Evolutionary conservation across 2,329 filamentous ascomycete genomes (phyloP).

Genomic region (Aspergillus felis): DNA sequence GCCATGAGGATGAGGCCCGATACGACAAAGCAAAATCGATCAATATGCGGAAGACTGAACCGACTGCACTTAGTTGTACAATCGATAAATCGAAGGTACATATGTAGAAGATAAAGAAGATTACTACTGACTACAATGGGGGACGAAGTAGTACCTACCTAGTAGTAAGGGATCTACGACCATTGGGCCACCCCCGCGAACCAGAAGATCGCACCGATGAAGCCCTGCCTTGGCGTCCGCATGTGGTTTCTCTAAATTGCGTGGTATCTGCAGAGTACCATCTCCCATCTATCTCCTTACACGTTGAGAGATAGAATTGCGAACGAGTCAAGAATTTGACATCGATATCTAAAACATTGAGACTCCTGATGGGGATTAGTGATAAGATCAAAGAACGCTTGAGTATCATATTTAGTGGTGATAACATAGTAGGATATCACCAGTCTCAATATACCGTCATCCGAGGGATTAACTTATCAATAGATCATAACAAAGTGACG

Average conservation of each 20-base stretch:
- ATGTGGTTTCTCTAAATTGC: neutral
- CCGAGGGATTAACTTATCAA: neutral
- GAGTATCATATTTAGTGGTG: no score
- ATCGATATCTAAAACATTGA: neutral
- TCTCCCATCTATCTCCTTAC: neutral
- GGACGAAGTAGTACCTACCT: neutral
- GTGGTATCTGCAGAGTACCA: no score
- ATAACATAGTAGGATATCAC: neutral
- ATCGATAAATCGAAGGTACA: neutral
- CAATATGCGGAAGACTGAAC: neutral
- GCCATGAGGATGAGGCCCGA: neutral
- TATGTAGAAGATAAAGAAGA: neutral
- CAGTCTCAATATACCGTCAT: conserved; percentile 1
- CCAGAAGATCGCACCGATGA: neutral
- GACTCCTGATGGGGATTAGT: neutral
- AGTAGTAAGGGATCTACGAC: neutral
- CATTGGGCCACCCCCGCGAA: neutral
- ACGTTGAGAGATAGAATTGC: neutral
- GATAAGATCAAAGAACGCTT: neutral
- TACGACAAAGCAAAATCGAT: neutral
- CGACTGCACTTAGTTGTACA: neutral
- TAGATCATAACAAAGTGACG: neutral
- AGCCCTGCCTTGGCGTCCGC: neutral
- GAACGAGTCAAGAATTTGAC: neutral
- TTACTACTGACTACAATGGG: neutral